Conservation (phyloP, 2,329 filamentous ascomycete species). For the Hypoxylon sp. region DNA sequence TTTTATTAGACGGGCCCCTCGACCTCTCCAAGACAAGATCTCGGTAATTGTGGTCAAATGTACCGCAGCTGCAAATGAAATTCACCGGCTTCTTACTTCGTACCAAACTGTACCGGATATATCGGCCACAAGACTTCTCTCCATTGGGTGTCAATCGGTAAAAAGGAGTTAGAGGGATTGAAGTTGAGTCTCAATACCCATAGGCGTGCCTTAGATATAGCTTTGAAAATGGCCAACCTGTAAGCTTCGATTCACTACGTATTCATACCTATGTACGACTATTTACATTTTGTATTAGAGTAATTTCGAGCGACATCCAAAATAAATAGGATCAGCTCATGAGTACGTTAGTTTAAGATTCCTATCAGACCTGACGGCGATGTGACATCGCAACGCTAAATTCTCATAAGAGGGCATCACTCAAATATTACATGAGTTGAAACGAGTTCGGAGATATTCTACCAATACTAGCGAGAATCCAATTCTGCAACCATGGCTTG, state of each 20-base stretch:
- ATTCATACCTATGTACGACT: too few species aligned
- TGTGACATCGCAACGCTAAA: too few species aligned
- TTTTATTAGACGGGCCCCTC: not conserved
- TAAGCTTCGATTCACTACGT: too few species aligned
- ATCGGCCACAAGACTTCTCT: too few species aligned
- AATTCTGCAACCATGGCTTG: constrained; percentile 1
- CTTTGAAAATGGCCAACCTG: not conserved
- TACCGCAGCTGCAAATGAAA: too few species aligned
- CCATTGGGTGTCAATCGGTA: not conserved
- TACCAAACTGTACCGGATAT: not conserved
- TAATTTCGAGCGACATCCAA: too few species aligned
- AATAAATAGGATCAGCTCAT: too few species aligned
- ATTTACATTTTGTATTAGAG: too few species aligned
- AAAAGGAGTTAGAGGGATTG: constrained; percentile 1
- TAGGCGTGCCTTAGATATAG: not conserved
- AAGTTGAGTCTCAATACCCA: constrained; percentile 8
- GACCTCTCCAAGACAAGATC: too few species aligned
- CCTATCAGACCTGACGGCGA: too few species aligned
- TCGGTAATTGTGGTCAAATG: too few species aligned
- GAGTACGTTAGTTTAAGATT: too few species aligned
- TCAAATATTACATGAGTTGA: not conserved
- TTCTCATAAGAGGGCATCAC: not conserved
- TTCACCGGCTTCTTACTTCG: not conserved
- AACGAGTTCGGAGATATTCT: not conserved
- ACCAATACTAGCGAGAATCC: not conserved